Conservation (phyloP, 2,329 filamentous ascomycete genomes). For the Colletotrichum camelliae region DNA sequence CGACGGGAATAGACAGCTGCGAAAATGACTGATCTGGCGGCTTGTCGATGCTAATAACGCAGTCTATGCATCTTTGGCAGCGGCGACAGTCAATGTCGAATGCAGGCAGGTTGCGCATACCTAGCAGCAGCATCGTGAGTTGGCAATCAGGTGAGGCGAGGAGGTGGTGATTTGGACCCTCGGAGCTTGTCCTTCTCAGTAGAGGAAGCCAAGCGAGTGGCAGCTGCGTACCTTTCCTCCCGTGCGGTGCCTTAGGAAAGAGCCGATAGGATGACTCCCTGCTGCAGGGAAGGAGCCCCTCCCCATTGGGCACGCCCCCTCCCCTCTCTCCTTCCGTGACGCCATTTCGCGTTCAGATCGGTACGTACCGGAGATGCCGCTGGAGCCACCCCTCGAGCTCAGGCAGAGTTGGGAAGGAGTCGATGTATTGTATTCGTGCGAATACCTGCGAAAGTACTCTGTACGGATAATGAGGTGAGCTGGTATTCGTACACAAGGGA, state of each 20-base stretch:
- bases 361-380: background rate
- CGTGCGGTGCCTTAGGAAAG: background rate
- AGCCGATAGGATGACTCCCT: background rate
- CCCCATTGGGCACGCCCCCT: background rate
- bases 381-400: slow-evolving; percentile 1
- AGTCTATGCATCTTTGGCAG: background rate
- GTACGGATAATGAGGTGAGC: background rate
- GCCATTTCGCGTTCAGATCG: slow-evolving; percentile 9
- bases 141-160: background rate
- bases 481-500: background rate
- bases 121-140: background rate
- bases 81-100: background rate
- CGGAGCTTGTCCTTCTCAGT: background rate
- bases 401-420: background rate
- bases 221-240: background rate
- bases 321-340: background rate
- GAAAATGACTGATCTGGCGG: background rate
- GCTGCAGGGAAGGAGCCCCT: background rate
- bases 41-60: background rate
- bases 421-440: background rate
- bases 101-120: background rate
- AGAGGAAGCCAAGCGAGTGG: background rate
- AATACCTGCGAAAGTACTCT: background rate
- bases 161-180: background rate
- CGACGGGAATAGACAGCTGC: background rate